Percentiles rank a stretch among this genome's conserved stretches.
Conservation (phyloP, 2,329 filamentous ascomycete species). For the Aotearoamyces nothofagi region DNA sequence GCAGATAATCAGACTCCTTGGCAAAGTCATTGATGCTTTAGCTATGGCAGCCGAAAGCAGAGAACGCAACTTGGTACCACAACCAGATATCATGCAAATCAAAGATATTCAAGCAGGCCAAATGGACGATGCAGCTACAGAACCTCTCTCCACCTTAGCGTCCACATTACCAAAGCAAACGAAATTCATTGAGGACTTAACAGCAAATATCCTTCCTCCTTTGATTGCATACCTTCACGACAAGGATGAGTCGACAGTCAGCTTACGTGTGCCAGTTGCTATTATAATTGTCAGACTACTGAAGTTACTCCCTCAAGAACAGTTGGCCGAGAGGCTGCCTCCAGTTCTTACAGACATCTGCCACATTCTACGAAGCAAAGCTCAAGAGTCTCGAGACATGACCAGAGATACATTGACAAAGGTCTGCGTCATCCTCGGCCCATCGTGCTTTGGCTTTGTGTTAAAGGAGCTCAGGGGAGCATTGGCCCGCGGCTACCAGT, state of each 20-base stretch:
- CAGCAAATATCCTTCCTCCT: conserved; percentile 60
- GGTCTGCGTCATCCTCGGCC: conserved; percentile 67
- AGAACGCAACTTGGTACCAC: no score
- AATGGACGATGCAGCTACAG: conserved; percentile 26
- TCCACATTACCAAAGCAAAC: conserved; percentile 49
- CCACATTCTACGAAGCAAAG: conserved; percentile 79
- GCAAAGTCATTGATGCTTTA: conserved; percentile 67
- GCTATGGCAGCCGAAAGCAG: conserved; percentile 32
- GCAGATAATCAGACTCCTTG: conserved; percentile 68
- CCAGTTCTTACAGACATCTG: conserved; percentile 82
- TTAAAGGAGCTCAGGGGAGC: conserved; percentile 78
- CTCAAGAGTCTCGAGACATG: conserved; percentile 80
- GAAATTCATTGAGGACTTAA: conserved; percentile 59
- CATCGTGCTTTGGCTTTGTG: conserved; percentile 80
- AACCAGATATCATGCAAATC: conserved; percentile 11
- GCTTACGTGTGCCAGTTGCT: conserved; percentile 78
- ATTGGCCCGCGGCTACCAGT: conserved; percentile 73
- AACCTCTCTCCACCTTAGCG: conserved; percentile 31
- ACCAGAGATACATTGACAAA: conserved; percentile 77
- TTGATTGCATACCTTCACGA: conserved; percentile 78
- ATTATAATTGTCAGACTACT: conserved; percentile 81
- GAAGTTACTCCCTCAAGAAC: conserved; percentile 57
- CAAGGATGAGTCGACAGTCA: conserved; percentile 90
- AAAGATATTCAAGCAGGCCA: conserved; percentile 16
- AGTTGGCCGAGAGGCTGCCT: conserved; percentile 62